Percentiles rank a stretch among this genome's conserved stretches.
Evolutionary conservation across 768 basidiomycete genomes (phyloP).

Genomic region (Gymnopilus dilepis): DNA sequence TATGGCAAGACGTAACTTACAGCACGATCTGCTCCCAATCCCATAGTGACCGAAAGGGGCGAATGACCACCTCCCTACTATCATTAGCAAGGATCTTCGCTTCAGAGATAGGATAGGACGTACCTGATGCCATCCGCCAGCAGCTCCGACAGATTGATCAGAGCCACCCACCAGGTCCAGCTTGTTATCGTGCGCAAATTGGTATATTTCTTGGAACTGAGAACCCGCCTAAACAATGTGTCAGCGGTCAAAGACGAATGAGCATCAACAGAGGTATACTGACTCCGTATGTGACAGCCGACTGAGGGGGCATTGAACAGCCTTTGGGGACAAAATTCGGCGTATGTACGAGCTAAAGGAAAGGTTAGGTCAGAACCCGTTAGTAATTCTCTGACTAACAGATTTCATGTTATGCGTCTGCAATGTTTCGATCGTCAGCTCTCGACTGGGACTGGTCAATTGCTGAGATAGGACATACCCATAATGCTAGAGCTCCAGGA

Average conservation of each 20-base stretch:
- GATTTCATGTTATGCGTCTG: conserved; percentile 50
- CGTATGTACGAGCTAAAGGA: conserved; percentile 42
- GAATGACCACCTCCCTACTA: conserved; percentile 52
- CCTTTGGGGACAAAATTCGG: conserved; percentile 43
- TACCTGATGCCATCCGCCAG: conserved; percentile 46
- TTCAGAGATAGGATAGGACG: background rate
- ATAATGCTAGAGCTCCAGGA: conserved; percentile 45
- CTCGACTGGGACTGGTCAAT: background rate
- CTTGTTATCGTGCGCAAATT: conserved; percentile 46
- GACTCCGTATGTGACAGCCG: conserved; percentile 46
- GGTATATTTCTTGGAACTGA: conserved; percentile 48
- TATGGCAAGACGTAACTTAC: conserved; percentile 31
- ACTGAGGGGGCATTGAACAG: conserved; percentile 31
- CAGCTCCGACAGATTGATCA: conserved; percentile 47
- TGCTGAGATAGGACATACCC: conserved; percentile 37
- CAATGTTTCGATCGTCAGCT: background rate
- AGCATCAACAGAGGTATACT: no score
- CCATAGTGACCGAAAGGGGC: conserved; percentile 45
- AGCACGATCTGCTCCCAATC: conserved; percentile 51
- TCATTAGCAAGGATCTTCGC: no score
- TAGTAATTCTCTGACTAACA: conserved; percentile 28
- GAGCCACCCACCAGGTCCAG: conserved; percentile 50
- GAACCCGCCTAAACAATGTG: conserved; percentile 43
- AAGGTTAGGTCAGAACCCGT: no score
- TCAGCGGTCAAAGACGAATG: no score